Base-by-base conservation (phyloP, 2,329 filamentous ascomycete species). In the Metarhizium sp. region DNA sequence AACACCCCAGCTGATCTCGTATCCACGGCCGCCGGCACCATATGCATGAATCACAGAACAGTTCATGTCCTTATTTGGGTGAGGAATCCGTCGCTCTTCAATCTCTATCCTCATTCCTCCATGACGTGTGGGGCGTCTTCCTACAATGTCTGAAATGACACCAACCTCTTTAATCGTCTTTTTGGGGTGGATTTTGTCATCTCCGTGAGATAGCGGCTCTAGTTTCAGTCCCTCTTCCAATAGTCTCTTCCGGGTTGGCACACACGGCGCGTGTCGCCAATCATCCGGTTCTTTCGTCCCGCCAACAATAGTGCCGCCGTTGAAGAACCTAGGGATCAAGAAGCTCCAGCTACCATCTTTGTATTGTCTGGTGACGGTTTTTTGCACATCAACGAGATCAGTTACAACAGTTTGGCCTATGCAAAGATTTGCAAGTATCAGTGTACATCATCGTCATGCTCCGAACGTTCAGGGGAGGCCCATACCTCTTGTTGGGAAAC, bases 301-400 rank as follows among this genome's bases (percentile, higher is more conserved):
- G 13, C 84, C 84, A 36, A 86, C 78, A 46, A 86, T 73, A 0
- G 84, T 86, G 2, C 84, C 84, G 4, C 83, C 83, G 32, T 78
- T 71, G 30, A 81, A 77, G 48, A 78, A 78, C 2, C 84, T 76
- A 2, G 84, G 82, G 32, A 87, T 79, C 52, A 77, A 77, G 61
- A 86, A 86, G 2, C 76, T 75, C 80, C 81, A 85, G 13, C 72
- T 75, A 2, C 84, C 84, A 63, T 87, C 82, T 0, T 74, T 73
- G 61, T 82, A 79, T 60, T 88, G 82, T 30, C 79, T 74, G 2
- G 85, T 87, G 20, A 87, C 72, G 0, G 69, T 71, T 38, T 65
- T 67, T 0, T 66, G 65, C 0, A 67, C 67, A 2, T 65, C 62
- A 50, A 48, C 20, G 11, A 75, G 66, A 29, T 73, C 66, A 0